Base-by-base conservation (phyloP, 768 basidiomycete genomes). In the Russula sp. region DNA sequence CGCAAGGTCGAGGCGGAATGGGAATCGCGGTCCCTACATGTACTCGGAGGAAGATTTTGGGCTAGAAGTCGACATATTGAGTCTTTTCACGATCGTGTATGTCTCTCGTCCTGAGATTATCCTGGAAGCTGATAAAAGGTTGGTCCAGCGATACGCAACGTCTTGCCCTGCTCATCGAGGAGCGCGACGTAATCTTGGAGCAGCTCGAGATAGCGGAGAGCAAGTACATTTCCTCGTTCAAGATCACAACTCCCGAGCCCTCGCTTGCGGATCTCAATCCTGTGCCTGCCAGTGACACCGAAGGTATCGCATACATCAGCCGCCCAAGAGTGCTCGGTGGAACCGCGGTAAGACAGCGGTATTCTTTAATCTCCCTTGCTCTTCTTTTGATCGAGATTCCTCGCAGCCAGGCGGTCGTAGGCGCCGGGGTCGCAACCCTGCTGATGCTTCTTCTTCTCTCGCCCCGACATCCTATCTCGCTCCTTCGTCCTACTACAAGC, bases 151-250 rank as follows among this genome's bases (percentile, higher is more conserved):
- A 90, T 68, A 91, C 88, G 0, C 78, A 80, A 14, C 77, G 77
- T 4, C 75, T 92, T n/a, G 82, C 84, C 0, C 65, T 81, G 7
- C 80, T 92, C 34, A 87, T 92, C 46, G 82, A 84, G 47, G 85
- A 90, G 69, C 79, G 90, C 34, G 89, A 90, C 64, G 79, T 82
- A 68, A 83, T 90, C 22, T 73, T 93, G n/a, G 85, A 89, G 66
- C 84, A 87, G 63, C 77, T 93, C 9, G 90, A 93, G 75, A 82
- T 86, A 56, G 88, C 89, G 11, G 90, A 91, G 74, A 82, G 86
- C 11, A 81, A 79, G 67, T 93, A 90, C 68, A 89, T 90, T 64
- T 77, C 78, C 59, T 90, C 86, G 5, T 92, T 91, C 76, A 77
- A 82, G 16, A 74, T 87, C 10, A 83, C 85, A 0, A 89, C 86